Evolutionary conservation across 2,329 filamentous ascomycete species (phyloP), one percentile per base, ranked within the genome.

Genomic region (Onygenales sp.): DNA sequence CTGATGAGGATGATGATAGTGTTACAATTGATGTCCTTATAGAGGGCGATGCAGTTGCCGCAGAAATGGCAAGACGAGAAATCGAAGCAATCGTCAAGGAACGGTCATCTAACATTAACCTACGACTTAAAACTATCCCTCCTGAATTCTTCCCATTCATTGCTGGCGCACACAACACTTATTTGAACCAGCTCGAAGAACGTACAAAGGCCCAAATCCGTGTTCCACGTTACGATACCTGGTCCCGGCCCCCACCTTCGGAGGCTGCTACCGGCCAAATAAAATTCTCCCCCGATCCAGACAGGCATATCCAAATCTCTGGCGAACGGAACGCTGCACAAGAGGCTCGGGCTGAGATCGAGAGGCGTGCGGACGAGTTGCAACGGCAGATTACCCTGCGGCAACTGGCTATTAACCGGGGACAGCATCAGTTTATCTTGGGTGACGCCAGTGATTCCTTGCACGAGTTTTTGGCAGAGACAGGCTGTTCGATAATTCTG

Each of bases 101-200:
- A 70, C 85, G 89, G 57, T 84, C 87, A 51, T 86, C 88, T 52
- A 92, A 86, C 61, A 81, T 91, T 65, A 93, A 82, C 72, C 79
- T 89, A 54, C 88, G 87, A 62, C 72, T 98, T 59, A 88, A 85
- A 69, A 84, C 85, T 48, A 86, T 98, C 55, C 91, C 93, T 6
- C 82, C 89, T 31, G 90, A 95, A 67, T 94, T 93, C 70, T 98
- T 93, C 72, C 92, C 92, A 51, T 98, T 98, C 76, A 85, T 98
- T 68, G 86, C 89, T 27, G 90, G 90, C 48, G 82, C 85, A 8
- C 81, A 86, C 67, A 88, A 90, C 66, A 75, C 80, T 46, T 75
- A 82, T 49, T 73, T 88, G 52, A 77, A 81, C 58, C 79, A 80
- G 39, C 77, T 95, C 51, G 86, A 92, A 69, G 74, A 83, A 56